Evolutionary conservation across 1,139 yeast genomes (phyloP).

Genomic region (Nadsonia commutata): DNA sequence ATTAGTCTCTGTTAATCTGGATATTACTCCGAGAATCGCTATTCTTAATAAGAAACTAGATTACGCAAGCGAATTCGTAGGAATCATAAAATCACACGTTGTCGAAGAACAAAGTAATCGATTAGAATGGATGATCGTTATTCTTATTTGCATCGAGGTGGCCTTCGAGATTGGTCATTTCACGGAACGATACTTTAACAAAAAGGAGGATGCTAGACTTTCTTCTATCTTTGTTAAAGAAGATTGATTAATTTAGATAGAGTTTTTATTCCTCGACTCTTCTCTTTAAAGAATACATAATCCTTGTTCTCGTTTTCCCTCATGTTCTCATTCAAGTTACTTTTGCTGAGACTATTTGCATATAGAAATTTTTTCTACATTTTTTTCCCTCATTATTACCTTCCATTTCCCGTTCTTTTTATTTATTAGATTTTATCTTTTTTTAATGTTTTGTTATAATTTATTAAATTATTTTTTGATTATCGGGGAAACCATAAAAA

Average conservation of each 20-base stretch:
- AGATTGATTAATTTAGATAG: neutral
- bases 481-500: no score
- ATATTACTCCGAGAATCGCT: slow-evolving; percentile 60
- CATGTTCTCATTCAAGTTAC: no score
- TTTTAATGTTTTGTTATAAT: no score
- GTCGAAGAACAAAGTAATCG: slow-evolving; percentile 65
- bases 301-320: no score
- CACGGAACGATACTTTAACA: slow-evolving; percentile 23
- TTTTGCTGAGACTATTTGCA: no score
- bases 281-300: no score
- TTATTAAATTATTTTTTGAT: no score
- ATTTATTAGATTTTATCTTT: no score
- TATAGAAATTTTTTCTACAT: no score
- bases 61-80: slow-evolving; percentile 78
- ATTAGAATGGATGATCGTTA: slow-evolving; percentile 77
- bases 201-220: neutral
- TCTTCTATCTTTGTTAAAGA: neutral
- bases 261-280: no score
- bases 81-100: slow-evolving; percentile 59
- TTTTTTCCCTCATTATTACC: no score
- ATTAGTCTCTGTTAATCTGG: slow-evolving; percentile 54
- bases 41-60: slow-evolving; percentile 75
- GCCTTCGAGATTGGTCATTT: slow-evolving; percentile 60
- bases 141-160: slow-evolving; percentile 72
- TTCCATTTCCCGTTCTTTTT: no score